A percentile compares a stretch with the other conserved stretches of the same genome.
phyloP scores from a whole-genome alignment of 2,329 filamentous ascomycete species.

The Venturia pyrina region DNA sequence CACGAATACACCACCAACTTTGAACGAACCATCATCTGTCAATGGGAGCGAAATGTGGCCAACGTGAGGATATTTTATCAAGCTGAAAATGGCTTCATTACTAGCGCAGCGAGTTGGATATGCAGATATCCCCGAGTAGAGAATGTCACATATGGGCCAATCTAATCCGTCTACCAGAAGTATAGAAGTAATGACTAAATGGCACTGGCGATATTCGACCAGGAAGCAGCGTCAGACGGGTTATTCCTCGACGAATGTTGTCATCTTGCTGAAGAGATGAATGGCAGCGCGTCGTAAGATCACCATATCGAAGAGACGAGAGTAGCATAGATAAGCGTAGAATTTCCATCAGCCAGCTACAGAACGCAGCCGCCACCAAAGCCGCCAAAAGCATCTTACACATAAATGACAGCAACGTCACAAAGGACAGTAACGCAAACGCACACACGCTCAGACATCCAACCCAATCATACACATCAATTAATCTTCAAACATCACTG shows the following conservation, averaged over 20 bases:
- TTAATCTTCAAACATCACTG: neutral
- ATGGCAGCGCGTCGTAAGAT: neutral
- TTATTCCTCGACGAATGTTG: neutral
- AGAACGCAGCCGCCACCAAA: neutral
- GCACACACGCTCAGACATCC: neutral
- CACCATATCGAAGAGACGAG: neutral
- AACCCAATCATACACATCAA: neutral
- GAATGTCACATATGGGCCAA: too few relatives aligned
- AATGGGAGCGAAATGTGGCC: too few relatives aligned
- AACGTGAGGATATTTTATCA: too few relatives aligned
- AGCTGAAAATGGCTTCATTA: too few relatives aligned
- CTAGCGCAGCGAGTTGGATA: too few relatives aligned
- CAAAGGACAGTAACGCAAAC: neutral
- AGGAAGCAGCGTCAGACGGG: too few relatives aligned
- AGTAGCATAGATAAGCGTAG: neutral
- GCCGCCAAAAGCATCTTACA: neutral
- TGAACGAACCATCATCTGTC: too few relatives aligned
- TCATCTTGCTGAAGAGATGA: neutral
- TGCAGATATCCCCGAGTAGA: too few relatives aligned
- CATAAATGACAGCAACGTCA: neutral
- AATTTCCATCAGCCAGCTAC: neutral
- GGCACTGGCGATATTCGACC: too few relatives aligned
- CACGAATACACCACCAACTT: too few relatives aligned
- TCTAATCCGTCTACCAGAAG: too few relatives aligned
- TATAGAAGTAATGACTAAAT: too few relatives aligned